Evolutionary conservation across 139 green algal genomes (phyloP), one percentile per base, ranked within the genome.

Genomic region (Limnomonas spitsbergensis): DNA sequence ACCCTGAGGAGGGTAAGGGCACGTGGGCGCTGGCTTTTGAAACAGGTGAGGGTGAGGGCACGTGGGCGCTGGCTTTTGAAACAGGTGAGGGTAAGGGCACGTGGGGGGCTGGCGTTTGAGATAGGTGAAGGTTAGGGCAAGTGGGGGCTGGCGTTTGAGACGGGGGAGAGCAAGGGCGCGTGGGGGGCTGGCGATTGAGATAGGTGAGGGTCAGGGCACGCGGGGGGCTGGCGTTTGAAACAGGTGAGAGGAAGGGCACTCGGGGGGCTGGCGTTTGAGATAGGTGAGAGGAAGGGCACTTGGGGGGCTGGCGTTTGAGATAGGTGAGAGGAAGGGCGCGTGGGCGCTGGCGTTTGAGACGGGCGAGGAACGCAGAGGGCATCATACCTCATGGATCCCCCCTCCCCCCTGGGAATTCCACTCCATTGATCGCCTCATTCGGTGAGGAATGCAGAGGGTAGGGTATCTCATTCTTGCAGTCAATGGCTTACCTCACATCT

Each of bases 1-100:
- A 95, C 77, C 91, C 91, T 1, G 91, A 95, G 73, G 91, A 95
- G 70, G 91, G 91, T 3, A 77, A 83, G 31, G 91, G 89, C 37
- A 89, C 87, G 0, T 94, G 89, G 91, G 66, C 38, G 14, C 40
- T 91, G 53, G 82, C 88, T 1, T 93, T 90, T 69, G 47, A 86
- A 26, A 79, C 81, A 40, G 83, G 84, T 82, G 68, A n/a, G 69
- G 4, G 29, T 61, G 34, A 26, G 53, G 1, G 67, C 67, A 9
- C 29, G n/a, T n/a, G n/a, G n/a, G n/a, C n/a, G n/a, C n/a, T n/a
- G n/a, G n/a, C n/a, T n/a, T n/a, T n/a, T 3, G 32, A 69, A 27
- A 27, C 54, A 69, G 54, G 54, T 26, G 54, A 69, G 27, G 54
- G 24, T 37, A 9, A 54, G 42, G 42, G 42, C 7, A 9, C 7